These are phyloP conservation scores for Phaffia rhodozyma DNA, from an alignment of 1,284 basidiomycete species.

Conservation along the genomic window DNA sequence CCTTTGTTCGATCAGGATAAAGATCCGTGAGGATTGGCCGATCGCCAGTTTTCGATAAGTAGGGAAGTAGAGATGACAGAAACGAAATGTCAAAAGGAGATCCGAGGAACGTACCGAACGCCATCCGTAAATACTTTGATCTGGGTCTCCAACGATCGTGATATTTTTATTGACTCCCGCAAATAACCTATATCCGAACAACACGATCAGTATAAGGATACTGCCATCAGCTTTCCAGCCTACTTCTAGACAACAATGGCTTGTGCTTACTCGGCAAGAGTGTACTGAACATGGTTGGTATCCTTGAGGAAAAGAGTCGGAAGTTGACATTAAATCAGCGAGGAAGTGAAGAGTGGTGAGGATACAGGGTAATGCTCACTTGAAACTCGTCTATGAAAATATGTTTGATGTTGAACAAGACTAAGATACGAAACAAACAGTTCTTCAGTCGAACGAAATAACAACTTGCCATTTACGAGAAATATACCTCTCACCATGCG, in stretches of 20 bases:
- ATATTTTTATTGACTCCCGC: conserved; percentile 48
- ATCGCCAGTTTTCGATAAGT: too few species aligned
- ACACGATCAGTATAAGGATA: too few species aligned
- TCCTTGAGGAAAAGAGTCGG: conserved; percentile 43
- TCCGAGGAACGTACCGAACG: conserved; percentile 39
- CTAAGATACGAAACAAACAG: too few species aligned
- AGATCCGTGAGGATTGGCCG: too few species aligned
- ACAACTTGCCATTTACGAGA: too few species aligned
- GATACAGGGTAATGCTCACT: conserved; percentile 28
- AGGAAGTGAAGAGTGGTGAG: not conserved
- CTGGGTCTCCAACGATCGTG: conserved; percentile 82
- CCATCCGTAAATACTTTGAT: conserved; percentile 90
- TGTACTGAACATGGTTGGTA: conserved; percentile 75
- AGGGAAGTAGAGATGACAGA: too few species aligned
- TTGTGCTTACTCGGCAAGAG: conserved; percentile 49
- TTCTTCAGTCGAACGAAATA: too few species aligned
- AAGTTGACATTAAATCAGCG: too few species aligned
- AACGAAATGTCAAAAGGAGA: conserved; percentile 3
- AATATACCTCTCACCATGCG: conserved; percentile 24
- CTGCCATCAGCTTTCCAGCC: too few species aligned
- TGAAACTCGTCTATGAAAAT: conserved; percentile 84
- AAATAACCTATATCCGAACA: conserved; percentile 35
- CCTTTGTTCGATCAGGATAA: too few species aligned
- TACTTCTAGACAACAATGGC: too few species aligned
- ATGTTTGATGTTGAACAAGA: conserved; percentile 28